Evolutionary conservation across 2,329 filamentous ascomycete genomes (phyloP).

Genomic region (Dactylellina parvicollis): DNA sequence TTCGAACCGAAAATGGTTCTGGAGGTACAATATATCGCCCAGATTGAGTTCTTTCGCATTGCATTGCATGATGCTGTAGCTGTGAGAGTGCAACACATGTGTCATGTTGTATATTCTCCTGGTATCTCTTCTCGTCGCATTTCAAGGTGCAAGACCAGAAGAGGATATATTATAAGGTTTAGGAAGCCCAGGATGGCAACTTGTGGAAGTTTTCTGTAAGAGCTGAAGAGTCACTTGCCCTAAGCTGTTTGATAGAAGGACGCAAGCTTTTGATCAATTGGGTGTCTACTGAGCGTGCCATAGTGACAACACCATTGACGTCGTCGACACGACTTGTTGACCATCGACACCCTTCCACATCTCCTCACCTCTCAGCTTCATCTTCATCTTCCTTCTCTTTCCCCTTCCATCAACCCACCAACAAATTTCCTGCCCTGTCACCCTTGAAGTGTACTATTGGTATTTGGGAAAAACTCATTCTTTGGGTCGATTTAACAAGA

Average conservation of each 20-base stretch:
- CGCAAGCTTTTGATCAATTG: background rate
- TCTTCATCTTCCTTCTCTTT: constrained; percentile 1
- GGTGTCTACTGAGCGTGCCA: constrained; percentile 7
- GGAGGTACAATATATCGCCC: background rate
- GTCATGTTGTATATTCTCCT: constrained; percentile 25
- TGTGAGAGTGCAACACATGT: constrained; percentile 32
- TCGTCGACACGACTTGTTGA: background rate
- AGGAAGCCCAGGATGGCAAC: no score
- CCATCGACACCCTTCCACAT: background rate
- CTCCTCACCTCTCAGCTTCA: background rate
- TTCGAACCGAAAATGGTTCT: constrained; percentile 19
- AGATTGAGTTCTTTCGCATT: constrained; percentile 5
- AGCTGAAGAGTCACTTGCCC: no score
- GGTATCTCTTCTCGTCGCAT: no score
- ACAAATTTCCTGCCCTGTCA: background rate
- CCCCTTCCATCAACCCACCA: background rate
- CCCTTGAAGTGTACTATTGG: background rate
- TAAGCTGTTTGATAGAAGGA: background rate
- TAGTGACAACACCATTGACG: constrained; percentile 1
- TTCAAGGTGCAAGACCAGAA: no score
- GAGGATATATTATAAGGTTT: no score
- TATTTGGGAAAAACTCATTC: constrained; percentile 20
- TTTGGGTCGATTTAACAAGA: constrained; percentile 1
- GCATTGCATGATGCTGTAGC: constrained; percentile 35
- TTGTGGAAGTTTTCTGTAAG: no score